Base-by-base conservation (phyloP, 257 asterid genomes). In the Linderniella brevidens region DNA sequence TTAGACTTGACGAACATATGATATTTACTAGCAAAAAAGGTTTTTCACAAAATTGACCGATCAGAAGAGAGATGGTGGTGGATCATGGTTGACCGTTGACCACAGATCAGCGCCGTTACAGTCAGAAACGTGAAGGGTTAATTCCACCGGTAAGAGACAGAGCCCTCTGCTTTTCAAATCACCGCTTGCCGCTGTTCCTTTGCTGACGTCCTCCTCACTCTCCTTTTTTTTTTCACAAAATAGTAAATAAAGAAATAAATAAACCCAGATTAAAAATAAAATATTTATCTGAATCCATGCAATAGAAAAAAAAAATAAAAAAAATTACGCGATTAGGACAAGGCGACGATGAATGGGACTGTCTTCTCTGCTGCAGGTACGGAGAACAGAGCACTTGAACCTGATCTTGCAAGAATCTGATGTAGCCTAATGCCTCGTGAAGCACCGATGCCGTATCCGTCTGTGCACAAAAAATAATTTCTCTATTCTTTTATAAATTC, bases 381-480 rank as follows among this genome's bases (percentile, higher is more conserved):
- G 97, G 97, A 58, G 97, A 80, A 62, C 78, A 84, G 51, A 88
- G 58, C 54, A 80, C 92, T 55, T 88, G 83, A 50, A 84, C 82
- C 58, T 88, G 97, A 60, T 80, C 90, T 19, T 88, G 97, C 67
- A 88, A 72, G 48, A 84, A 88, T 53, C 63, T 74, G 66, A 88
- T 84, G 63, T 88, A 88, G 9, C 97, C 84, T 50, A 58, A 72
- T 18, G 97, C 90, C 68, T 84, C 97, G 13, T 78, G 93, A 16
- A 88, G 84, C 70, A 88, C 97, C 0, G 95, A 83, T 52, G 93
- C 85, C 15, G 97, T 83, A 51, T 88, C 95, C 50, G 90, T 77
- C 97, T 88, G 84, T 14, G 18, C 5, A 5, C 5, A 5, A 17
- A 41, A 41, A 41, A 41, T 41, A 5, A 41, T 37, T 37, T 37